phyloP scores from a whole-genome alignment of 2,329 filamentous ascomycete genomes.

The Botrytis porri region DNA sequence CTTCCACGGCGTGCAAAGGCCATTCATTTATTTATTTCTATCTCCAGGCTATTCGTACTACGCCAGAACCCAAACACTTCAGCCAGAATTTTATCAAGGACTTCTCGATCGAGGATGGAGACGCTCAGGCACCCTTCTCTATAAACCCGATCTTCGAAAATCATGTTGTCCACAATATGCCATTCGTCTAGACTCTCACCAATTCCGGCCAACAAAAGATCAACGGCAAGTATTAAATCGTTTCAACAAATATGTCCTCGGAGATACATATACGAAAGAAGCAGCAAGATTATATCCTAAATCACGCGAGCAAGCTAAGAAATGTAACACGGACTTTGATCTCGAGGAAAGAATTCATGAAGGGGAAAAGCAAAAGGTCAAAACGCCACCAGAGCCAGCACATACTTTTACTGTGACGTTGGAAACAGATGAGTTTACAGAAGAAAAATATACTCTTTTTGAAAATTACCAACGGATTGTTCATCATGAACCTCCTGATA shows the following conservation, averaged over 20 bases:
- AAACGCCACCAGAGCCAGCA: conserved; percentile 59
- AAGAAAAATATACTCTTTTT: conserved; percentile 73
- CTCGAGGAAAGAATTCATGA: conserved; percentile 67
- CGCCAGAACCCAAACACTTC: conserved; percentile 58
- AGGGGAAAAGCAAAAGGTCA: conserved; percentile 49
- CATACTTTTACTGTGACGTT: conserved; percentile 68
- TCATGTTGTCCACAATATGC: conserved; percentile 94
- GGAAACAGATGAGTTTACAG: conserved; percentile 66
- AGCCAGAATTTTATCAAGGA: conserved; percentile 64
- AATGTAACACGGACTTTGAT: conserved; percentile 65
- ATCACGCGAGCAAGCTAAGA: conserved; percentile 62
- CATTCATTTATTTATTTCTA: neutral
- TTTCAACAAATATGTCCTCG: conserved; percentile 70
- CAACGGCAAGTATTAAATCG: conserved; percentile 74
- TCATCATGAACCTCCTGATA: conserved; percentile 61
- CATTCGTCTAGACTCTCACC: conserved; percentile 65
- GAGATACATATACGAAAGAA: conserved; percentile 64
- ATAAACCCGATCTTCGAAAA: conserved; percentile 72
- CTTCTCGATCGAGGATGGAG: conserved; percentile 77
- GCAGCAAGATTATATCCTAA: conserved; percentile 62
- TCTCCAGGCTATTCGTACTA: conserved; percentile 66
- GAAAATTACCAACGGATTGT: conserved; percentile 73
- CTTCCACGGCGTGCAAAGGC: neutral
- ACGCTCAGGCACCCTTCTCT: conserved; percentile 67
- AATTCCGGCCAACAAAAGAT: conserved; percentile 65